Evolutionary conservation across 75 land plant genomes (phyloP).

Genomic region (Larix kaempferi): DNA sequence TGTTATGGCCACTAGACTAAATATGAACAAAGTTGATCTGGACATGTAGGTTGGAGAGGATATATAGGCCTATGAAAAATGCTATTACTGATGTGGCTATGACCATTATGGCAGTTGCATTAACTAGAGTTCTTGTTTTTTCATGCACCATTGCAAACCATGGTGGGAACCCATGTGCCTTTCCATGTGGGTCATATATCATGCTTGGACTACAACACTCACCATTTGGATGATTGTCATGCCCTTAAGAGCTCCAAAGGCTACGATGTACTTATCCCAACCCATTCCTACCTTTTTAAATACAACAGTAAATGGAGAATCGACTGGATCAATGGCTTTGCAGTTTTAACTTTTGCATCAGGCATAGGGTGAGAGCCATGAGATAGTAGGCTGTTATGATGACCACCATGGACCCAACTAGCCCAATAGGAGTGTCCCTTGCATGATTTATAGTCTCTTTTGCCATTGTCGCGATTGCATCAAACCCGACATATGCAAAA

Average conservation of each 20-base stretch:
- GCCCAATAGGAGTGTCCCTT: conserved; percentile 66
- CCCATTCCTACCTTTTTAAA: conserved; percentile 47
- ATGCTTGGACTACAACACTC: conserved; percentile 67
- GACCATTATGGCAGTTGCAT: conserved; percentile 64
- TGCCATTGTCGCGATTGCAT: conserved; percentile 69
- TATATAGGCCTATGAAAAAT: conserved; percentile 64
- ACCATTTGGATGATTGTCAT: conserved; percentile 79
- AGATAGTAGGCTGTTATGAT: conserved; percentile 42
- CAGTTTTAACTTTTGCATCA: conserved; percentile 48
- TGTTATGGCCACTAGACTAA: conserved; percentile 71
- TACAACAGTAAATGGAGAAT: conserved; percentile 56
- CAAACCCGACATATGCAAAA: conserved; percentile 71
- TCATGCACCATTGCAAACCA: conserved; percentile 66
- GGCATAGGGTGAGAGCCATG: conserved; percentile 45
- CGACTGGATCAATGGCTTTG: conserved; percentile 21
- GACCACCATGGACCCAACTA: conserved; percentile 55
- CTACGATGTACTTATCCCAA: conserved; percentile 93
- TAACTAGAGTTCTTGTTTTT: conserved; percentile 67
- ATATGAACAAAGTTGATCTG: conserved; percentile 68
- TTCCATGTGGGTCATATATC: conserved; percentile 82
- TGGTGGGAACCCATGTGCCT: conserved; percentile 79
- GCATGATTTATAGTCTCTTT: conserved; percentile 68
- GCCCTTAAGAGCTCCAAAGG: conserved; percentile 80
- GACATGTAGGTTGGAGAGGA: conserved; percentile 54
- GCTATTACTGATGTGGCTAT: conserved; percentile 51